A percentile compares a stretch with the other conserved stretches of the same genome.
phyloP scores from a whole-genome alignment of 2,329 filamentous ascomycete genomes.

The Cordyceps cateniannulata region DNA sequence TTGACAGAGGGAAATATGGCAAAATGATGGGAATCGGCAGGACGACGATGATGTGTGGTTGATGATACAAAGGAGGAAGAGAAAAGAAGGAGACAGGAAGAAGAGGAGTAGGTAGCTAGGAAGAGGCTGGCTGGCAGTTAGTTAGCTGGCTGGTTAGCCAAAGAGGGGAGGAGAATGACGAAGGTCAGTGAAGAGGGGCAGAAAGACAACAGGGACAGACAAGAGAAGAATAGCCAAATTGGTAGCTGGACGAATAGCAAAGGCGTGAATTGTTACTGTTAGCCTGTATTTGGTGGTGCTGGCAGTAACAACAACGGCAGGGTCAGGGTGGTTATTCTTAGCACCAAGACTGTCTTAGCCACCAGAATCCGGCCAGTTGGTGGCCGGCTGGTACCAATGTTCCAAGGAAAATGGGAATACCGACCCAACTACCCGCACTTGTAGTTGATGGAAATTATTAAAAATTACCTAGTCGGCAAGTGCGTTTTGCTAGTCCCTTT shows the following conservation, averaged over 20 bases:
- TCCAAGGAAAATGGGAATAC: no score
- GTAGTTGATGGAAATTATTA: no score
- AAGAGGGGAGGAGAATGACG: not conserved
- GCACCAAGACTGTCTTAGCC: not conserved
- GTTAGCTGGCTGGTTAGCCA: not conserved
- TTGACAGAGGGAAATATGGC: slow-evolving; percentile 10
- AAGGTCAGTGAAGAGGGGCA: not conserved
- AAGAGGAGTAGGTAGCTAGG: not conserved
- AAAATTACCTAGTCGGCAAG: no score
- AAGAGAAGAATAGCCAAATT: no score
- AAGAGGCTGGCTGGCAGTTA: not conserved
- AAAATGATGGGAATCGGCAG: slow-evolving; percentile 1
- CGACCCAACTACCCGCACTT: no score
- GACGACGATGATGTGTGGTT: not conserved
- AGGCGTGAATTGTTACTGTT: not conserved
- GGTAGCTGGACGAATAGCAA: not conserved
- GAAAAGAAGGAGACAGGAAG: not conserved
- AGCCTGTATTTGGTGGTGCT: not conserved
- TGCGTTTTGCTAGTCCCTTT: no score
- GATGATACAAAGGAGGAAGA: not conserved
- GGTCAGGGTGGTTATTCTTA: not conserved
- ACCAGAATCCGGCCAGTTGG: not conserved
- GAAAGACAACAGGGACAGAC: not conserved
- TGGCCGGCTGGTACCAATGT: not conserved
- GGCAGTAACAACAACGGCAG: not conserved